These are phyloP conservation scores for Fraxinus sp. DNA, from an alignment of 305 asterid genomes.

Conservation along the genomic window DNA sequence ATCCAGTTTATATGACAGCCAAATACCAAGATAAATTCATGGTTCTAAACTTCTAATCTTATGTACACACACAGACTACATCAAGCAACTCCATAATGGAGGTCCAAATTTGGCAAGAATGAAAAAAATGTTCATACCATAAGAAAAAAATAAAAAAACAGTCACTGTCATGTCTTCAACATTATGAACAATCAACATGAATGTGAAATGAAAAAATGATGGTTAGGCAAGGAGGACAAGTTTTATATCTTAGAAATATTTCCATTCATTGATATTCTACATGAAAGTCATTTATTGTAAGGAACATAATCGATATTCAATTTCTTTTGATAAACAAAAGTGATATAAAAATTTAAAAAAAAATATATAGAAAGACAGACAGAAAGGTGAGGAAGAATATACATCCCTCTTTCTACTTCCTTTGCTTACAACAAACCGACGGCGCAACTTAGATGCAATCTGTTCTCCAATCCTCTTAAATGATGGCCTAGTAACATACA, in stretches of 20 bases:
- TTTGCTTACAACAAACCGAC: conserved; percentile 66
- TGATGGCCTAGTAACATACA: conserved; percentile 97
- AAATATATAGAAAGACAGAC: not conserved
- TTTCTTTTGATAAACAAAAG: not conserved
- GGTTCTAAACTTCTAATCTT: not conserved
- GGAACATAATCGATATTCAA: not conserved
- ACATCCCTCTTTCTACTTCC: not conserved
- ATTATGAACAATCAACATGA: not conserved
- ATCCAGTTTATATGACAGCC: not conserved
- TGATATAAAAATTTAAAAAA: not conserved
- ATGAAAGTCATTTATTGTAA: not conserved
- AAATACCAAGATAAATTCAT: not conserved
- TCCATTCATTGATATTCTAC: not conserved
- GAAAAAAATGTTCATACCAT: not conserved
- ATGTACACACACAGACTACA: not conserved
- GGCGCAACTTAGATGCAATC: conserved; percentile 84
- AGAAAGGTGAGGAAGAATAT: not conserved
- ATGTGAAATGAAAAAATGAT: not conserved
- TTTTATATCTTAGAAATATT: not conserved
- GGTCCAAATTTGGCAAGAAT: not conserved
- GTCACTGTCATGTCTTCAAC: not conserved
- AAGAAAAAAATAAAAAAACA: not conserved
- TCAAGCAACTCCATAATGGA: not conserved
- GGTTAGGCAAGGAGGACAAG: not conserved
- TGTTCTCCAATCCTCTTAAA: conserved; percentile 90